Conservation (phyloP, 1,284 basidiomycete species). For the Kalmanozyma brasiliensis region DNA sequence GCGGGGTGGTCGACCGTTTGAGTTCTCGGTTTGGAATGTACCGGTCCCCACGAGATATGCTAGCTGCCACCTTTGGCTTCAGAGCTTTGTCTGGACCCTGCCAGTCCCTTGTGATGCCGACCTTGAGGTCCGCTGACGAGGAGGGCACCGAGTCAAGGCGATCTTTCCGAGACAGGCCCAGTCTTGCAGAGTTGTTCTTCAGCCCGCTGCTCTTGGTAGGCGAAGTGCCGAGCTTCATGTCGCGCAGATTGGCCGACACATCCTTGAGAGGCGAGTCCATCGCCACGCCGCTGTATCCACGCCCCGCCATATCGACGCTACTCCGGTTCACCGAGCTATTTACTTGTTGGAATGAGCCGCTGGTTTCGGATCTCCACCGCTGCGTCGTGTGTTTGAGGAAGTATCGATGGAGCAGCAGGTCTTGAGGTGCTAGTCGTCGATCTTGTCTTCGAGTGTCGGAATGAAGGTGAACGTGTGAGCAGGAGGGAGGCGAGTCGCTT, state of each 20-base stretch:
- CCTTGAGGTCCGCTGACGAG: conserved; percentile 33
- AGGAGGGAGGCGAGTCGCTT: too few species aligned
- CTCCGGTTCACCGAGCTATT: too few species aligned
- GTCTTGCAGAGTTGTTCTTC: conserved; percentile 20
- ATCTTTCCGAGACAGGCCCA: conserved; percentile 42
- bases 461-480: background rate
- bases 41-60: conserved; percentile 60
- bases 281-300: background rate
- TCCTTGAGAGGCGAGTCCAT: conserved; percentile 57
- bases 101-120: conserved; percentile 59
- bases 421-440: background rate
- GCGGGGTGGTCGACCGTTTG: conserved; percentile 37
- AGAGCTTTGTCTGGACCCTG: conserved; percentile 51
- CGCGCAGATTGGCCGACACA: conserved; percentile 51
- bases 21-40: conserved; percentile 65
- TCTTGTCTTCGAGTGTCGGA: background rate
- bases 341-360: too few species aligned
- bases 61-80: conserved; percentile 42
- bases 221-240: conserved; percentile 38
- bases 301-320: too few species aligned
- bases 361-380: too few species aligned
- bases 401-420: background rate
- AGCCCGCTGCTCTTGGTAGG: conserved; percentile 33
- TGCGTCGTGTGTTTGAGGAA: too few species aligned
- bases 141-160: conserved; percentile 44